These are phyloP conservation scores for Stemphylium beticola DNA, from an alignment of 2,329 filamentous ascomycete species.

Conservation along the genomic window DNA sequence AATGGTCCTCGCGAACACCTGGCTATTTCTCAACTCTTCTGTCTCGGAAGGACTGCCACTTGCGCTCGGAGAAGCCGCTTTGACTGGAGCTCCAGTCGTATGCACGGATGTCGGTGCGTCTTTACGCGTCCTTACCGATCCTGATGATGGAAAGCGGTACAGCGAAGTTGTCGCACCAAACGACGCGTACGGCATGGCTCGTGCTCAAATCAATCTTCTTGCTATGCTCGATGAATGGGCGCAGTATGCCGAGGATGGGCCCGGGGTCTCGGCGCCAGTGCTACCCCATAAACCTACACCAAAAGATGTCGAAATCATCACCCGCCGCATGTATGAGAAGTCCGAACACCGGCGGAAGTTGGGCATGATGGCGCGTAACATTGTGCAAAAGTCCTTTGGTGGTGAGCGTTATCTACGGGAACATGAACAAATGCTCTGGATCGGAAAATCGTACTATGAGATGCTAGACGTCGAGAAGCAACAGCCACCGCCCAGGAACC, in stretches of 20 bases:
- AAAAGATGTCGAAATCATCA: slow-evolving; percentile 61
- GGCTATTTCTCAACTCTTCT: slow-evolving; percentile 61
- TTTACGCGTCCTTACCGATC: slow-evolving; percentile 62
- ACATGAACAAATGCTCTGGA: slow-evolving; percentile 61
- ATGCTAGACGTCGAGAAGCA: slow-evolving; percentile 40
- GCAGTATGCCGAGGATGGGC: slow-evolving; percentile 61
- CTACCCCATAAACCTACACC: slow-evolving; percentile 58
- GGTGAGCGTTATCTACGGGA: slow-evolving; percentile 66
- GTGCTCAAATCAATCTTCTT: slow-evolving; percentile 67
- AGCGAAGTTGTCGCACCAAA: slow-evolving; percentile 70
- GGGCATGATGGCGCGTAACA: slow-evolving; percentile 64
- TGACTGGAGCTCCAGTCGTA: slow-evolving; percentile 63
- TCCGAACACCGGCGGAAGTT: slow-evolving; percentile 61
- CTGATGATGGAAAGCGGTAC: slow-evolving; percentile 56
- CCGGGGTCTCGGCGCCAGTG: slow-evolving; percentile 47
- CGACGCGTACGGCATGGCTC: slow-evolving; percentile 64
- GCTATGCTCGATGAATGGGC: slow-evolving; percentile 68
- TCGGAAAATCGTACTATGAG: slow-evolving; percentile 45
- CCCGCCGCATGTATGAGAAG: slow-evolving; percentile 66
- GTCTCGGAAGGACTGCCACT: slow-evolving; percentile 63
- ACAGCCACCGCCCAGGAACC: slow-evolving; percentile 35
- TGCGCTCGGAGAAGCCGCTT: slow-evolving; percentile 64
- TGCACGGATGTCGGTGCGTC: slow-evolving; percentile 64
- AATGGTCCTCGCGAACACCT: slow-evolving; percentile 52
- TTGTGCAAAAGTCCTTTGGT: slow-evolving; percentile 65